These are phyloP conservation scores for Globisporangium perplexum DNA, from an alignment of 352 stramenopile genomes.

Conservation along the genomic window DNA sequence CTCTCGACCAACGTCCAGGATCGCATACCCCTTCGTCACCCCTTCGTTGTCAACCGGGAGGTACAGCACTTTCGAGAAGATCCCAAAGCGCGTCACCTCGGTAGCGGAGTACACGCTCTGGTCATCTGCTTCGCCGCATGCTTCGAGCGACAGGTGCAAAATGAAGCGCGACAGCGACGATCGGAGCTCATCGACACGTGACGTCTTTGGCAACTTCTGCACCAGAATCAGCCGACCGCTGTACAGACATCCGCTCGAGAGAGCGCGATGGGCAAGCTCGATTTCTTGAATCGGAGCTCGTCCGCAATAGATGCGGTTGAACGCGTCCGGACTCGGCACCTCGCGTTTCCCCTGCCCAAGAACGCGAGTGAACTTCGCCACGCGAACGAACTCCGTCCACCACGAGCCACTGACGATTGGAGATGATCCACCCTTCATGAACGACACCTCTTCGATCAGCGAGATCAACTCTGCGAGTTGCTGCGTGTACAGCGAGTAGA, in stretches of 20 bases:
- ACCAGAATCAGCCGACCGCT: slow-evolving; percentile 50
- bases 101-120: slow-evolving; percentile 68
- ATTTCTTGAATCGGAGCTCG: slow-evolving; percentile 58
- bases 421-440: slow-evolving; percentile 41
- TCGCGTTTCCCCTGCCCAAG: slow-evolving; percentile 36
- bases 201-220: slow-evolving; percentile 62
- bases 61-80: slow-evolving; percentile 51
- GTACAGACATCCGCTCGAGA: slow-evolving; percentile 33
- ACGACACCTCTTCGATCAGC: slow-evolving; percentile 53
- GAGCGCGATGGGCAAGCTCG: slow-evolving; percentile 22
- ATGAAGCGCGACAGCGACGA: slow-evolving; percentile 48
- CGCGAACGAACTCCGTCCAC: slow-evolving; percentile 56
- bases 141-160: slow-evolving; percentile 57
- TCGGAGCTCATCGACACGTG: slow-evolving; percentile 31
- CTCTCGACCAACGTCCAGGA: slow-evolving; percentile 61
- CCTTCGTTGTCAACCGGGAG: slow-evolving; percentile 45
- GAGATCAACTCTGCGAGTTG: slow-evolving; percentile 59
- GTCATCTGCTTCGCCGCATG: slow-evolving; percentile 73
- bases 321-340: slow-evolving; percentile 25
- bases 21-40: slow-evolving; percentile 44
- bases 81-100: slow-evolving; percentile 53
- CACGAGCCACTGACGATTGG: slow-evolving; percentile 34
- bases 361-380: slow-evolving; percentile 55
- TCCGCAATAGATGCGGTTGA: slow-evolving; percentile 48
- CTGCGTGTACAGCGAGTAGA: slow-evolving; percentile 65